Conservation (phyloP, 2,329 filamentous ascomycete species). For the Colletotrichum filicis region DNA sequence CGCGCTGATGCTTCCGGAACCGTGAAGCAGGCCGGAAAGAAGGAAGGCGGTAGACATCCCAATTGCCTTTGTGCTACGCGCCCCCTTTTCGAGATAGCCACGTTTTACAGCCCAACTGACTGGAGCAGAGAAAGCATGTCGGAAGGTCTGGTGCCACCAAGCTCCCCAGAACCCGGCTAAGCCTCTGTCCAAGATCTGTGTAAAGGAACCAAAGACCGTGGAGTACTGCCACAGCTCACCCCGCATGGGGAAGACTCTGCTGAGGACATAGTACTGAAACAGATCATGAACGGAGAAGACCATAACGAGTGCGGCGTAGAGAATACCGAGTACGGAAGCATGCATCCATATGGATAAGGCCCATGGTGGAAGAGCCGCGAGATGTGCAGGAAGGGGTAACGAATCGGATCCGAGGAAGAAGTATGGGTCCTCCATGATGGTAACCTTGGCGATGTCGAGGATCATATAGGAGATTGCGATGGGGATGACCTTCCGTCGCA, state of each 20-base stretch:
- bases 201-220: slow-evolving; percentile 65
- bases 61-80: slow-evolving; percentile 45
- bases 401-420: slow-evolving; percentile 67
- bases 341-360: slow-evolving; percentile 67
- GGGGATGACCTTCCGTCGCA: slow-evolving; percentile 55
- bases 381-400: slow-evolving; percentile 54
- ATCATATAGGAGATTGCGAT: slow-evolving; percentile 70
- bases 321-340: slow-evolving; percentile 62
- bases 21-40: slow-evolving; percentile 77
- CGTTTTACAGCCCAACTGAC: slow-evolving; percentile 56
- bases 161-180: slow-evolving; percentile 84
- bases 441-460: slow-evolving; percentile 76
- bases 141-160: slow-evolving; percentile 94
- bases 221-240: slow-evolving; percentile 64
- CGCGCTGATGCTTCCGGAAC: slow-evolving; percentile 74
- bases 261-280: slow-evolving; percentile 60
- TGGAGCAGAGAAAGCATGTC: slow-evolving; percentile 75
- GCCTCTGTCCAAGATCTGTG: slow-evolving; percentile 72
- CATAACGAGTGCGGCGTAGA: slow-evolving; percentile 70
- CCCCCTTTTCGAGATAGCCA: slow-evolving; percentile 51
- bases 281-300: slow-evolving; percentile 72
- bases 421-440: slow-evolving; percentile 82
- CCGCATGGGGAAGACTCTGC: slow-evolving; percentile 62
- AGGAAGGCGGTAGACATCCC: slow-evolving; percentile 67
- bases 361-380: slow-evolving; percentile 53